Evolutionary conservation across 176 grass and related monocot genomes (phyloP), one percentile per base, ranked within the genome.

Genomic region (Pontederia crassipes): DNA sequence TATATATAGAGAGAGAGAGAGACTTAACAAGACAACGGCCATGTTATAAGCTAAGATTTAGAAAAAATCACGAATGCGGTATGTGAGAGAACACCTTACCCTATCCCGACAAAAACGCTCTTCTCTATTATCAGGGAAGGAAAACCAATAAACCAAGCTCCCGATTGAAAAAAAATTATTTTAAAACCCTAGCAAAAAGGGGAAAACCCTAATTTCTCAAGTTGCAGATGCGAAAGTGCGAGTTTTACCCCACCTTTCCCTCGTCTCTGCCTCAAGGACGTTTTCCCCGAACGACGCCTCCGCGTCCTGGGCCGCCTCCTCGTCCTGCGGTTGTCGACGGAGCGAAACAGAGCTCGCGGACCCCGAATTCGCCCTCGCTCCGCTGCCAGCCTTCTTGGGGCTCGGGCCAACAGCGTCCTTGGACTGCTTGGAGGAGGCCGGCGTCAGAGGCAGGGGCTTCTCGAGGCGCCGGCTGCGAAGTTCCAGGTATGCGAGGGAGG

Each of bases 201-300:
- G 20, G 11, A 11, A 58, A 58, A 11, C 56, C 12, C n/a, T 16
- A 54, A 16, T 12, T 16, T 14, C 8, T 0, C 14, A 6, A 54
- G 29, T 10, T 27, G 10, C 27, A 27, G 20, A 13, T 60, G 6
- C 14, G 8, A 27, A 60, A 35, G 12, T 20, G 4, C 14, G 48
- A 12, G 27, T 16, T 16, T n/a, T 10, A 15, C 1, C 68, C 54
- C 68, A 70, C 68, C 68, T 70, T 32, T 70, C 68, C 45, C 68
- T 58, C 55, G 54, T 8, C 15, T 59, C 68, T 12, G 13, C 10
- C 68, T 70, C 68, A 11, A 49, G 45, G 28, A 48, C 35, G 24
- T 70, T 70, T 40, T 70, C 68, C 45, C 52, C 67, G 54, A 46
- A 58, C 40, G 68, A 68, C 28, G 54, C 65, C 28, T 54, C 51